Evolutionary conservation across 1,284 basidiomycete species (phyloP).

Genomic region (Thecaphora thlaspeos): DNA sequence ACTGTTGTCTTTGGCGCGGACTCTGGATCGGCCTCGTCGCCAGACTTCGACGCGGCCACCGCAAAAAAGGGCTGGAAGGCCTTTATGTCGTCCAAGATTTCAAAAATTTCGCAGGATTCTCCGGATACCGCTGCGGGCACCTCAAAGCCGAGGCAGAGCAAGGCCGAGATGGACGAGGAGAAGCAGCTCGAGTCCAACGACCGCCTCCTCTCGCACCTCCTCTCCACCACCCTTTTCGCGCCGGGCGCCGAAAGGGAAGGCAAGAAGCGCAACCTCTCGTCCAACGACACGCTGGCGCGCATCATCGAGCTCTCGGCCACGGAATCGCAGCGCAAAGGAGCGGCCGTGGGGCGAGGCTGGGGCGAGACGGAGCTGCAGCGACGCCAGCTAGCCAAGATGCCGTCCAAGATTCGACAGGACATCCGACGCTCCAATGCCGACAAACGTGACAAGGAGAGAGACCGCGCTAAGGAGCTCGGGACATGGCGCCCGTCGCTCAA

Average conservation of each 20-base stretch:
- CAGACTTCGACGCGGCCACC: neutral
- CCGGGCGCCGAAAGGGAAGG: slow-evolving; percentile 30
- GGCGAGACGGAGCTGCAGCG: slow-evolving; percentile 44
- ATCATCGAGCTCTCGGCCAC: slow-evolving; percentile 45
- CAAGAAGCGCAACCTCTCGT: slow-evolving; percentile 38
- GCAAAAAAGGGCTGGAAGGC: slow-evolving; percentile 37
- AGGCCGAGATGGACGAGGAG: slow-evolving; percentile 41
- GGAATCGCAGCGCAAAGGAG: slow-evolving; percentile 29
- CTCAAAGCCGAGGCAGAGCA: slow-evolving; percentile 4
- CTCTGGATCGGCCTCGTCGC: neutral
- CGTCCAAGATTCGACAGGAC: slow-evolving; percentile 42
- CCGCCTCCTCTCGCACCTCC: slow-evolving; percentile 45
- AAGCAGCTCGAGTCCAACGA: slow-evolving; percentile 50
- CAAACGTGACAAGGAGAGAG: slow-evolving; percentile 47
- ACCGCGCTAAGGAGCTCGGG: slow-evolving; percentile 52
- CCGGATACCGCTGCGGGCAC: neutral
- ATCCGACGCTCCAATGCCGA: slow-evolving; percentile 46
- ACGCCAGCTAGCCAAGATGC: slow-evolving; percentile 44
- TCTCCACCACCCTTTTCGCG: slow-evolving; percentile 55
- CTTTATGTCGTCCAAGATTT: slow-evolving; percentile 41
- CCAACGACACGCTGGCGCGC: slow-evolving; percentile 48
- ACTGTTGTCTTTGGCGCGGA: slow-evolving; percentile 31
- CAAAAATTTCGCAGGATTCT: slow-evolving; percentile 21
- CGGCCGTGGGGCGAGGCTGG: slow-evolving; percentile 42
- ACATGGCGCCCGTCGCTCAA: slow-evolving; percentile 47